A percentile compares a stretch with the other conserved stretches of the same genome.
phyloP scores from a whole-genome alignment of 768 basidiomycete genomes.

The Symmetrospora coprosmae region DNA sequence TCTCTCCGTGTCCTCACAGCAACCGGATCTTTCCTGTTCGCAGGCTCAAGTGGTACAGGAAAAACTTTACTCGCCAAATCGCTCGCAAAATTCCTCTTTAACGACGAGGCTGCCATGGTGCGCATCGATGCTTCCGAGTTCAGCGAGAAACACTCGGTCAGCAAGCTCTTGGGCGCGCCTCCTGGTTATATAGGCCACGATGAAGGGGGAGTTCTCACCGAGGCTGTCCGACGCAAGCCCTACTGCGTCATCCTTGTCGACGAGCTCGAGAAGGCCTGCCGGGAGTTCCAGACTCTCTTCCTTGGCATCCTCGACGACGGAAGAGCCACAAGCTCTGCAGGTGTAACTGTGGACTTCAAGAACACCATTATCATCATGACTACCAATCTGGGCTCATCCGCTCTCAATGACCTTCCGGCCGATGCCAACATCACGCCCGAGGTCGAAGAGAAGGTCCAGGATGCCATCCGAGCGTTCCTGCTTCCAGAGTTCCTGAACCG shows the following conservation, averaged over 20 bases:
- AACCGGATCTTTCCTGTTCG: constrained; percentile 80
- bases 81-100: constrained; percentile 73
- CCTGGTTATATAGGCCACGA: constrained; percentile 90
- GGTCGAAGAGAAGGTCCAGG: constrained; percentile 35
- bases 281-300: constrained; percentile 41
- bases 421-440: constrained; percentile 35
- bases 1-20: constrained; percentile 33
- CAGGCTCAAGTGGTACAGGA: constrained; percentile 76
- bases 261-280: constrained; percentile 41
- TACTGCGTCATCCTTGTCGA: constrained; percentile 39
- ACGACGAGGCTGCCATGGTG: constrained; percentile 91
- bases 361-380: constrained; percentile 34
- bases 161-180: constrained; percentile 76
- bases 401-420: constrained; percentile 38
- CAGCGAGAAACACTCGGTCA: constrained; percentile 80
- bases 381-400: constrained; percentile 9
- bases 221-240: constrained; percentile 31
- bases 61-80: constrained; percentile 59
- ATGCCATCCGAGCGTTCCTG: constrained; percentile 38
- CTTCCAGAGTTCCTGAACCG: constrained; percentile 40
- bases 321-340: constrained; percentile 39
- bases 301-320: constrained; percentile 42
- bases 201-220: constrained; percentile 19
- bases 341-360: constrained; percentile 39
- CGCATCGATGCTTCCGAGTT: constrained; percentile 72